These are phyloP conservation scores for Trichodelitschia bisporula DNA, from an alignment of 495 filamentous ascomycete genomes.

Conservation along the genomic window DNA sequence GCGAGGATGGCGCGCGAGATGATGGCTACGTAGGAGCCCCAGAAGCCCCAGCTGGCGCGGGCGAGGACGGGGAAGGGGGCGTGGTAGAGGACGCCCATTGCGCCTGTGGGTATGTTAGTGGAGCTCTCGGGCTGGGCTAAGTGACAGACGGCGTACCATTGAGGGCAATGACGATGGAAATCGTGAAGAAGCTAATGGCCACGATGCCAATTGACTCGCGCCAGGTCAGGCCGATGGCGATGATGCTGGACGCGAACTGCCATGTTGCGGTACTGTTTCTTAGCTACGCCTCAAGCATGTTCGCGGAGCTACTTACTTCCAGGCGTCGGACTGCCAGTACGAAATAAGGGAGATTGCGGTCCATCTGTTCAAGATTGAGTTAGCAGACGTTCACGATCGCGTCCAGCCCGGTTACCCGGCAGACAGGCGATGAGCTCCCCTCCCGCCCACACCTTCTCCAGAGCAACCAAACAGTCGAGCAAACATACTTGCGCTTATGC, in stretches of 20 bases:
- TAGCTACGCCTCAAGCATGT: neutral
- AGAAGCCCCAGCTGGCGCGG: constrained; percentile 44
- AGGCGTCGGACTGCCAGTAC: constrained; percentile 12
- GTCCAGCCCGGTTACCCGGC: no score
- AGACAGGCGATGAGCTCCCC: no score
- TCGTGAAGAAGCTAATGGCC: constrained; percentile 33
- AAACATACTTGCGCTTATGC: constrained; percentile 6
- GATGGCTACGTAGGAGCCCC: constrained; percentile 40
- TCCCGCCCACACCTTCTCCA: no score
- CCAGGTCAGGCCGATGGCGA: constrained; percentile 37
- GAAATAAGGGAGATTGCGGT: constrained; percentile 8
- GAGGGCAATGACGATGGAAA: constrained; percentile 34
- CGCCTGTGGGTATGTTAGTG: no score
- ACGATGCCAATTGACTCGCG: constrained; percentile 35
- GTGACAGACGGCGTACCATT: constrained; percentile 27
- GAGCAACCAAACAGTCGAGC: no score
- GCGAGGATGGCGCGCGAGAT: constrained; percentile 41
- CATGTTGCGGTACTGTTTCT: constrained; percentile 9
- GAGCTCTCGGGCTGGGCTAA: constrained; percentile 1
- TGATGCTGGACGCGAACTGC: constrained; percentile 16
- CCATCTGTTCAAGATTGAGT: no score
- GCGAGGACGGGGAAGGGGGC: constrained; percentile 43
- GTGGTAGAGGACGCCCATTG: constrained; percentile 30
- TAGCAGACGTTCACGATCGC: no score
- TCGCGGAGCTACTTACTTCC: constrained; percentile 6